A percentile compares a stretch with the other conserved stretches of the same genome.
phyloP scores from a whole-genome alignment of 2,329 filamentous ascomycete genomes.

The Phialemoniopsis sp. region DNA sequence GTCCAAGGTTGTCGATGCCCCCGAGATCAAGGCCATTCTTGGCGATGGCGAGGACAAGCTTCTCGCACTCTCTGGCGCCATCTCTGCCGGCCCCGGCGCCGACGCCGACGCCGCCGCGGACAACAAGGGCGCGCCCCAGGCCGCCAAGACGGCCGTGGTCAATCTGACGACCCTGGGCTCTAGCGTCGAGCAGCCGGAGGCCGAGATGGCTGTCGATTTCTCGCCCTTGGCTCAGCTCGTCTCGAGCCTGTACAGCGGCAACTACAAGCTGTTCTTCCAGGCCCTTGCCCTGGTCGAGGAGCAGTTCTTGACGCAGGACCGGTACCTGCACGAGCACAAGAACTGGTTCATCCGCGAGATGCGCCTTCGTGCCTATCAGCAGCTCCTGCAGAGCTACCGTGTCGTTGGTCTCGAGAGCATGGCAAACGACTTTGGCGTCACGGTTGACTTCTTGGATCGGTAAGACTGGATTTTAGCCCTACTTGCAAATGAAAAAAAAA shows the following conservation, averaged over 20 bases:
- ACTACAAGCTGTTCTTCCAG: constrained; percentile 92
- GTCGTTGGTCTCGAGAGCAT: constrained; percentile 97
- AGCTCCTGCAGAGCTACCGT: constrained; percentile 94
- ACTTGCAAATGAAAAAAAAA: not conserved
- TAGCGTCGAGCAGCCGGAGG: constrained; percentile 66
- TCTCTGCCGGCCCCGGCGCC: constrained; percentile 76
- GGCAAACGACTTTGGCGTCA: constrained; percentile 95
- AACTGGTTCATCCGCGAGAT: constrained; percentile 98
- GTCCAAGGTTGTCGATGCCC: constrained; percentile 95
- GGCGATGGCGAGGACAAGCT: constrained; percentile 87
- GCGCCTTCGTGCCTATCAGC: constrained; percentile 92
- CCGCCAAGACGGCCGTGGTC: constrained; percentile 63
- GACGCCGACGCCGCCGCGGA: constrained; percentile 64
- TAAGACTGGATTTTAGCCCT: constrained; percentile 39
- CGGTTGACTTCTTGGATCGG: constrained; percentile 93
- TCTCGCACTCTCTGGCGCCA: constrained; percentile 72
- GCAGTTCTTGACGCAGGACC: constrained; percentile 88
- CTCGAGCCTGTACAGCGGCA: constrained; percentile 85
- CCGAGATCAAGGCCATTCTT: constrained; percentile 95
- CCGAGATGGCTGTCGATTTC: constrained; percentile 84
- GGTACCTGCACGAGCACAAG: constrained; percentile 93
- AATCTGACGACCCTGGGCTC: constrained; percentile 83
- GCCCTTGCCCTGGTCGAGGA: constrained; percentile 88
- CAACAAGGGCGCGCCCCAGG: constrained; percentile 31
- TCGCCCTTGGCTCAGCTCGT: constrained; percentile 83